A percentile compares a stretch with the other conserved stretches of the same genome.
Evolutionary conservation across 495 filamentous ascomycete genomes (phyloP).

Genomic region (Penicillium soppii): DNA sequence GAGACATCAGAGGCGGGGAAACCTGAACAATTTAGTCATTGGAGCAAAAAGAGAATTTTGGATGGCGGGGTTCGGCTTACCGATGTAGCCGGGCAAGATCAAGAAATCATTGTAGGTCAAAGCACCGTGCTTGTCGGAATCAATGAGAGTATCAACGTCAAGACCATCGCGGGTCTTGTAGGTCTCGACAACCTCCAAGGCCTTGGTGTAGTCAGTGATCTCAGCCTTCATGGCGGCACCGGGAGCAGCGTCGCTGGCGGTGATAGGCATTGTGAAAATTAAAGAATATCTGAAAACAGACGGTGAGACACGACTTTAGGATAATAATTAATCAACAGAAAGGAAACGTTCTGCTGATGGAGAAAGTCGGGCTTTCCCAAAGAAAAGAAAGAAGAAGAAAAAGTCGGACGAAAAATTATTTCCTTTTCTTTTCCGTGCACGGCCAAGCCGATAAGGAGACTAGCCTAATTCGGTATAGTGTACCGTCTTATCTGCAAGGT

Average conservation of each 20-base stretch:
- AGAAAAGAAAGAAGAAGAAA: slow-evolving; percentile 53
- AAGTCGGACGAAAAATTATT: slow-evolving; percentile 36
- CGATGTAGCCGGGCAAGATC: slow-evolving; percentile 64
- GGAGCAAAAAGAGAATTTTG: background rate
- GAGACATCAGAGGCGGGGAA: slow-evolving; percentile 89
- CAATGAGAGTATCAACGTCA: slow-evolving; percentile 74
- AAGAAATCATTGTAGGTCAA: slow-evolving; percentile 84
- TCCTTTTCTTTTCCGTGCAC: slow-evolving; percentile 35
- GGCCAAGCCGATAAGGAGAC: slow-evolving; percentile 13
- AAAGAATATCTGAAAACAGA: slow-evolving; percentile 18
- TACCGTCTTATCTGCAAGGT: slow-evolving; percentile 1
- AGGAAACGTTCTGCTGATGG: slow-evolving; percentile 51
- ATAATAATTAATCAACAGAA: slow-evolving; percentile 43
- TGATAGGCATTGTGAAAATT: slow-evolving; percentile 62
- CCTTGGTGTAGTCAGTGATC: slow-evolving; percentile 59
- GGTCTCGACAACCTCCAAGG: slow-evolving; percentile 71
- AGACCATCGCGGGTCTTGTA: slow-evolving; percentile 81
- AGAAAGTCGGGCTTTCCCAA: slow-evolving; percentile 55
- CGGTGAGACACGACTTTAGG: slow-evolving; percentile 7
- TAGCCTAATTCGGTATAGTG: slow-evolving; percentile 22
- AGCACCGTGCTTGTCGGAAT: slow-evolving; percentile 84
- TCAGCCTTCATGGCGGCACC: slow-evolving; percentile 45
- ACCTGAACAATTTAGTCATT: slow-evolving; percentile 38
- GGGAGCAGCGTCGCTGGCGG: slow-evolving; percentile 58
- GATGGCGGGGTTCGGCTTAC: slow-evolving; percentile 37